A percentile compares a stretch with the other conserved stretches of the same genome.
Evolutionary conservation across 1,139 yeast genomes (phyloP).

Genomic region (Hyphopichia buzzinii): DNA sequence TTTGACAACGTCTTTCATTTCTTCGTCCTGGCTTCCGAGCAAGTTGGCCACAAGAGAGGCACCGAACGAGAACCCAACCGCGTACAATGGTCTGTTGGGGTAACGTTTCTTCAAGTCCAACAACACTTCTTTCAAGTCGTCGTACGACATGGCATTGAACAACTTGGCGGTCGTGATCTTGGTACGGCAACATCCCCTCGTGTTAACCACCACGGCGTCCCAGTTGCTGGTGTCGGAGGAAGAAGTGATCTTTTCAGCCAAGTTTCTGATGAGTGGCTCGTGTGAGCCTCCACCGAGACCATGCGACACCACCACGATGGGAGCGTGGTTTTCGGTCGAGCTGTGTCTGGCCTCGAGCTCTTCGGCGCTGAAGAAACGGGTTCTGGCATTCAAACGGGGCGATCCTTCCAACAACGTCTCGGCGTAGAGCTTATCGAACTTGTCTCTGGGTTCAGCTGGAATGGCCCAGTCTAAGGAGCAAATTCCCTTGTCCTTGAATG

Average conservation of each 20-base stretch:
- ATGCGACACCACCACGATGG: slow-evolving; percentile 70
- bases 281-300: slow-evolving; percentile 94
- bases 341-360: slow-evolving; percentile 31
- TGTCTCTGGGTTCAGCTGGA: slow-evolving; percentile 44
- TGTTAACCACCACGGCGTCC: slow-evolving; percentile 74
- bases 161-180: slow-evolving; percentile 71
- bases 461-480: slow-evolving; percentile 80
- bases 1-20: slow-evolving; percentile 43
- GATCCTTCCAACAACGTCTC: slow-evolving; percentile 63
- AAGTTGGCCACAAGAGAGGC: slow-evolving; percentile 77
- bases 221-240: slow-evolving; percentile 21
- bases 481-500: slow-evolving; percentile 61
- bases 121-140: slow-evolving; percentile 64
- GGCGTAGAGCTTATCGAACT: slow-evolving; percentile 47
- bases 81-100: slow-evolving; percentile 73
- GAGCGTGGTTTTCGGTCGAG: slow-evolving; percentile 33
- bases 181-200: slow-evolving; percentile 87
- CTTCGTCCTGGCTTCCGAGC: slow-evolving; percentile 63
- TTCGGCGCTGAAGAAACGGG: slow-evolving; percentile 60
- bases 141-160: slow-evolving; percentile 73
- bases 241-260: slow-evolving; percentile 36
- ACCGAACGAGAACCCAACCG: slow-evolving; percentile 88
- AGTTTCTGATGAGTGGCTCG: slow-evolving; percentile 78
- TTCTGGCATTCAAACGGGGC: slow-evolving; percentile 77
- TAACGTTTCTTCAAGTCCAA: slow-evolving; percentile 51